Conservation (phyloP, 352 stramenopile genomes). For the Globisporangium radiosum region DNA sequence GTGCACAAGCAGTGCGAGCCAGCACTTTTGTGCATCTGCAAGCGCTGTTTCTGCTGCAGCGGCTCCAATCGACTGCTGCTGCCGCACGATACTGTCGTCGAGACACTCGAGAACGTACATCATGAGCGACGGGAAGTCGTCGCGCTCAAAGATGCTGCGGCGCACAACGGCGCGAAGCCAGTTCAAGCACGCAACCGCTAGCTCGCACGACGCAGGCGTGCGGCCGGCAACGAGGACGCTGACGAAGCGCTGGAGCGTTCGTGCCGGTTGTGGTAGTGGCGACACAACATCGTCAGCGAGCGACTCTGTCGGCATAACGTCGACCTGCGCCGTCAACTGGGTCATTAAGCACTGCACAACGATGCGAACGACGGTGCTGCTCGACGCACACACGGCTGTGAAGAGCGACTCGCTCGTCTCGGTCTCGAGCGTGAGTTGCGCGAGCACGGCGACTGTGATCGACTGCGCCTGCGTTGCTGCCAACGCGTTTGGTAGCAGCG, state of each 20-base stretch:
- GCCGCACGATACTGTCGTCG: slow-evolving; percentile 20
- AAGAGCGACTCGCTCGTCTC: slow-evolving; percentile 51
- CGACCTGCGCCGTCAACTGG: background rate
- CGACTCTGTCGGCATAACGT: too few relatives aligned
- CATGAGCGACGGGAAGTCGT: slow-evolving; percentile 57
- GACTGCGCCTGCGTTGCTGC: slow-evolving; percentile 17
- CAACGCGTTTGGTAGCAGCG: background rate
- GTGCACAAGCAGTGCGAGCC: slow-evolving; percentile 50
- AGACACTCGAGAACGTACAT: slow-evolving; percentile 58
- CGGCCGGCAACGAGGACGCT: slow-evolving; percentile 13
- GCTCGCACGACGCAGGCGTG: slow-evolving; percentile 2
- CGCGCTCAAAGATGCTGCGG: slow-evolving; percentile 36
- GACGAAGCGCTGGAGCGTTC: slow-evolving; percentile 14
- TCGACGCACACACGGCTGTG: slow-evolving; percentile 40
- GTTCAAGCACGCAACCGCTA: slow-evolving; percentile 33
- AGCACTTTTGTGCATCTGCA: slow-evolving; percentile 41
- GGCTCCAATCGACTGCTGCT: background rate
- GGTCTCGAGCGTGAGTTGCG: slow-evolving; percentile 39
- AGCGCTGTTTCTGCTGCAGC: slow-evolving; percentile 1
- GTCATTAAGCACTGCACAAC: slow-evolving; percentile 28
- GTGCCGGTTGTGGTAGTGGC: background rate
- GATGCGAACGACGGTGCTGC: slow-evolving; percentile 35
- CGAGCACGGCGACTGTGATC: slow-evolving; percentile 37
- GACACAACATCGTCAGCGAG: background rate
- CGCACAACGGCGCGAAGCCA: slow-evolving; percentile 30